Conservation (phyloP, 345 rosid species). For the Lagerstroemia speciosa region DNA sequence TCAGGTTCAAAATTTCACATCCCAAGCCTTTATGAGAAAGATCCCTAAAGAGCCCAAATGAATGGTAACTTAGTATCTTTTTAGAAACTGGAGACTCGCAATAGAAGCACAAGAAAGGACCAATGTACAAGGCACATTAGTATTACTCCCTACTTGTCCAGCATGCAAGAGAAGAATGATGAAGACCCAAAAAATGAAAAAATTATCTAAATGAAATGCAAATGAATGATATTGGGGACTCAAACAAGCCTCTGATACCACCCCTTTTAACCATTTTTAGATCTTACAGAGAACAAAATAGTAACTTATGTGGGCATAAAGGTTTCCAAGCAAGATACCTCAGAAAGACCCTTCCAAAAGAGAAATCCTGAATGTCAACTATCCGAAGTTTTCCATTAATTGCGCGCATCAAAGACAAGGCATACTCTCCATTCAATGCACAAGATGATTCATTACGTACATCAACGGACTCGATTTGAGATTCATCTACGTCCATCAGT, state of each 20-base stretch:
- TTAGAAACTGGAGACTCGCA: neutral
- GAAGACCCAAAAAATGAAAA: neutral
- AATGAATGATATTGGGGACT: neutral
- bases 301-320: slow-evolving; percentile 6
- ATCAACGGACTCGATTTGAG: slow-evolving; percentile 71
- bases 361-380: slow-evolving; percentile 47
- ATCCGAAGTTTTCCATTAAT: slow-evolving; percentile 46
- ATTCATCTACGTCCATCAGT: slow-evolving; percentile 36
- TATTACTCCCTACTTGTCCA: neutral
- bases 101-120: neutral
- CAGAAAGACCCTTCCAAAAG: slow-evolving; percentile 62
- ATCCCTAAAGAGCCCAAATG: slow-evolving; percentile 34
- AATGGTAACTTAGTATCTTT: neutral
- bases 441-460: slow-evolving; percentile 45
- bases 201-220: neutral
- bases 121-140: neutral
- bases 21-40: slow-evolving; percentile 55
- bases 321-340: slow-evolving; percentile 32
- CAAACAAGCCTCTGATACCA: neutral
- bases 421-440: slow-evolving; percentile 43
- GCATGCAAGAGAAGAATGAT: neutral
- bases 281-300: neutral
- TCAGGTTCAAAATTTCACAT: slow-evolving; percentile 65
- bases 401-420: slow-evolving; percentile 52
- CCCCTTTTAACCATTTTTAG: neutral